Base-by-base conservation (phyloP, 2,329 filamentous ascomycete genomes). In the Thermothelomyces thermophilus region DNA sequence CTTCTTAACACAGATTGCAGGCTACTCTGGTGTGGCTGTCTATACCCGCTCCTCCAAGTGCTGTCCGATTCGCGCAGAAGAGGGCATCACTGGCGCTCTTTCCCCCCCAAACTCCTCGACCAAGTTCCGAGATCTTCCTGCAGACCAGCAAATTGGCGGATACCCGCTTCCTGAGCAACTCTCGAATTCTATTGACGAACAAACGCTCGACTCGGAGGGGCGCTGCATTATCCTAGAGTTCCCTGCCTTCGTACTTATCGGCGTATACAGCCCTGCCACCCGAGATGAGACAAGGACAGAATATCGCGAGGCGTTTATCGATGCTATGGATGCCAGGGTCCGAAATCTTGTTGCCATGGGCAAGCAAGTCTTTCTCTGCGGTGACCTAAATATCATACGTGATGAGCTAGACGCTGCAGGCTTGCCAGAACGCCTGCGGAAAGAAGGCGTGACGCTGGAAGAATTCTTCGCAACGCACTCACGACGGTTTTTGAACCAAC, bases 1-100 rank as follows among this genome's bases (percentile, higher is more conserved):
- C 24, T 14, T 14, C 10, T 31, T 50, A 35, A 47, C 22, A 19
- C n/a, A 20, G 30, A 16, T 6, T 46, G 2, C 47, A 95, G 90
- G 93, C 20, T 98, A 97, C 65, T 95, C 91, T 22, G 93, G 93
- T 2, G 91, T 98, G 2, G 93, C 86, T 3, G 89, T 98, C 31
- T 98, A 96, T 69, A 96, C 90, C 1, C 81, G 89, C n/a, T 93
- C 87, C 63, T 77, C 86, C 3, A 84, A 80, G 31, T 97, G 93
- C 66, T 80, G 83, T 3, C 93, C 93, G 0, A 87, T 96, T 22
- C 82, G 85, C 53, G 91, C 90, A 3, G 93, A 98, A 69, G 91
- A 97, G 71, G 93, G 93, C n/a, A 75, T 98, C 47, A 85, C 89
- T 0, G 93, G 93, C 14, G 73, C 88, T 5, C 77, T 96, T 13